Evolutionary conservation across 2,329 filamentous ascomycete genomes (phyloP), one percentile per base, ranked within the genome.

Genomic region (Plectosphaerella sp.): DNA sequence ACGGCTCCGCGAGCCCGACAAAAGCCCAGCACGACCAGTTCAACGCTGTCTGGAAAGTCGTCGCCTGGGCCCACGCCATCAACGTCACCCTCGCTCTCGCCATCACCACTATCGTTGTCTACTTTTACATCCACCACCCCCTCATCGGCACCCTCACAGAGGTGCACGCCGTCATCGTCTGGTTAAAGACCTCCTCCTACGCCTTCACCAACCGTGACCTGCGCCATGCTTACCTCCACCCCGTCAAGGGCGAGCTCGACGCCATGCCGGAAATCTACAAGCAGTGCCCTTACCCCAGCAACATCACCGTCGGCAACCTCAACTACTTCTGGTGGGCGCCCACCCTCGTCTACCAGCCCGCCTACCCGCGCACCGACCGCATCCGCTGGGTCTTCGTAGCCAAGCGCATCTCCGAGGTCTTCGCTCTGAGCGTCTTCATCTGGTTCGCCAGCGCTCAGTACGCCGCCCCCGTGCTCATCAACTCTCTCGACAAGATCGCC

Each of bases 301-400:
- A 97, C 68, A 89, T 99, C 68, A 96, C 91, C 3, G 79, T 97
- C 59, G 72, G 78, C 48, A 99, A 97, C 66, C 75, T 99, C 24
- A 83, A 83, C 53, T 99, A 97, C 72, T 99, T 99, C 69, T 97
- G 94, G 93, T 93, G 92, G 86, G 94, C 93, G 0, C 94, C 94
- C 0, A 99, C 94, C 0, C 79, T 99, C 49, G 88, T 97, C 45
- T 99, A 99, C 68, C 94, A 99, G 73, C 94, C 94, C 1, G 91
- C 94, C 14, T 99, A 99, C 67, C 94, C 94, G 18, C 88, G 92
- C 43, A 91, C 89, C 6, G 75, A 83, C 9, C 82, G 79, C 52
- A 89, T 97, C 60, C 82, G 94, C 56, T 97, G 92, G 91, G 67
- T 82, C 4, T 99, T 96, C 65, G 90, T 97, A 39, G 73, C 82